A percentile compares a stretch with the other conserved stretches of the same genome.
Conservation (phyloP, 1,139 yeast species). For the Geotrichum candidum region DNA sequence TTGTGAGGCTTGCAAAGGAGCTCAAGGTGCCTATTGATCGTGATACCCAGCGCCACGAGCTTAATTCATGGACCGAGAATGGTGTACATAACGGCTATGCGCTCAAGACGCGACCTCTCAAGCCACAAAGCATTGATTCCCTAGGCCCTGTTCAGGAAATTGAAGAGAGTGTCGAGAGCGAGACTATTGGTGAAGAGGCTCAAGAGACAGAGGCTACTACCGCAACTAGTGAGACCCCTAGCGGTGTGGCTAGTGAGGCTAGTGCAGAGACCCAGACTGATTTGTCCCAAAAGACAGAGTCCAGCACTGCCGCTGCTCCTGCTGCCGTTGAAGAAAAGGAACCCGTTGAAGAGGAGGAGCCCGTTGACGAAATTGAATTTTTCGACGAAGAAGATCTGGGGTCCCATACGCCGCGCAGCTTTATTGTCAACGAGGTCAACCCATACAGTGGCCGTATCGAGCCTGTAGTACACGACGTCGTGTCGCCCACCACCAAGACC, state of each 20-base stretch:
- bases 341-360: not conserved
- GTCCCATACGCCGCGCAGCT: not conserved
- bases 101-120: constrained; percentile 57
- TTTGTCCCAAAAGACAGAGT: not conserved
- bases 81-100: constrained; percentile 84
- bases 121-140: constrained; percentile 39
- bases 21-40: constrained; percentile 42
- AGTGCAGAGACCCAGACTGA: not conserved
- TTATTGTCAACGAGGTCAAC: not conserved
- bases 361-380: constrained; percentile 6
- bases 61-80: constrained; percentile 56
- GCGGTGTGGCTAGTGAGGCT: not conserved
- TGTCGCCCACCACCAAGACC: constrained; percentile 28
- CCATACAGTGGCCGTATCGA: not conserved
- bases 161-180: not conserved
- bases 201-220: not conserved
- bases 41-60: constrained; percentile 47
- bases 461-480: not conserved
- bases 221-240: not conserved
- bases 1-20: constrained; percentile 44
- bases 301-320: not conserved
- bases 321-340: not conserved
- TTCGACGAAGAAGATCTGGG: constrained; percentile 4
- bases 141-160: constrained; percentile 4
- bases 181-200: not conserved